A percentile compares a stretch with the other conserved stretches of the same genome.
These are phyloP conservation scores for Puccinellia tenuiflora DNA, from an alignment of 176 grass and related monocot genomes.

Conservation along the genomic window DNA sequence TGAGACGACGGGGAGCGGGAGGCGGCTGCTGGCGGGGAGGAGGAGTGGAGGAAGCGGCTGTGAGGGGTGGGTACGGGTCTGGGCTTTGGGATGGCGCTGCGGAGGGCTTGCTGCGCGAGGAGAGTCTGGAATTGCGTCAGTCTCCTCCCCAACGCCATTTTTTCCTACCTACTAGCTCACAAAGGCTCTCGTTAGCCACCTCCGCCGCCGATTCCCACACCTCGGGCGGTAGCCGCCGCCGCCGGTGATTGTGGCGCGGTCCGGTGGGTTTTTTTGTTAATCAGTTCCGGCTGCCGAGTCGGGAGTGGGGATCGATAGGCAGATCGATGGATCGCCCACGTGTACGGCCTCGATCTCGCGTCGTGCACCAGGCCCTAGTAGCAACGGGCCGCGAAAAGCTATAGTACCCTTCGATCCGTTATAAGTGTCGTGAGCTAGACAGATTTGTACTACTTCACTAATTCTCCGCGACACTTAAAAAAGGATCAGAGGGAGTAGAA, in stretches of 20 bases:
- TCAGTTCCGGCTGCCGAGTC: background rate
- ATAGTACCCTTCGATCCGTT: too few species aligned
- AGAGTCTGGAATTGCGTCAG: conserved; percentile 33
- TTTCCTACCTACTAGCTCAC: background rate
- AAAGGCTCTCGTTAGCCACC: background rate
- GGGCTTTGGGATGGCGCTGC: conserved; percentile 10
- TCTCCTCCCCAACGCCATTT: conserved; percentile 29
- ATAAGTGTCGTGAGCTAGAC: too few species aligned
- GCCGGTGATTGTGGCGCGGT: background rate
- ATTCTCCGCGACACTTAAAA: too few species aligned
- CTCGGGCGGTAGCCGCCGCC: too few species aligned
- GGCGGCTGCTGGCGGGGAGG: background rate
- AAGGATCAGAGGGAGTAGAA: too few species aligned
- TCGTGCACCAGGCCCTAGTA: too few species aligned
- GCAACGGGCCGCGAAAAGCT: too few species aligned
- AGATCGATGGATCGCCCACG: background rate
- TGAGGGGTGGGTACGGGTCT: background rate
- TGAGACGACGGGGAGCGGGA: background rate
- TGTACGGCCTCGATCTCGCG: too few species aligned
- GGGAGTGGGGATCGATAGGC: background rate
- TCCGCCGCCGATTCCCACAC: too few species aligned
- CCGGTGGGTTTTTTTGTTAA: background rate
- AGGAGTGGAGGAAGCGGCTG: conserved; percentile 14
- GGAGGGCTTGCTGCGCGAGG: conserved; percentile 27
- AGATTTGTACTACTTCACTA: too few species aligned